Base-by-base conservation (phyloP, 2,329 filamentous ascomycete genomes). In the Lasiodiplodia theobromae region DNA sequence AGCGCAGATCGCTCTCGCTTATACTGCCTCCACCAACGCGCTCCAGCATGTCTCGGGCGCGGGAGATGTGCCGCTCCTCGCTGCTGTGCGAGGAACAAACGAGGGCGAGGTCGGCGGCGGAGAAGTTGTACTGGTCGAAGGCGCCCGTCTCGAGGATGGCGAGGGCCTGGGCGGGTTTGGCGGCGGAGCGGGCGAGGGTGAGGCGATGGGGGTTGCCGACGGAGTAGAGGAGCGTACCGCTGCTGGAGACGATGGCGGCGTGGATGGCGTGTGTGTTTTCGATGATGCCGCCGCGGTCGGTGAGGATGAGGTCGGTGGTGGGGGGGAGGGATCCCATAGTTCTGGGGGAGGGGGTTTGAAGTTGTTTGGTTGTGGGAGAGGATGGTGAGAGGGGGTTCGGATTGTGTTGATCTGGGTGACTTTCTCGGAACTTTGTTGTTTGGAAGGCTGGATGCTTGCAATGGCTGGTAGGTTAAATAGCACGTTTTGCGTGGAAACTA, bases 51-150 rank as follows among this genome's bases (percentile, higher is more conserved):
- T 16, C 52, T 6, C 70, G 72, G 1, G 82, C 79, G 2, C 81
- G 80, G 0, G 68, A 14, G 34, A 83, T 71, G 65, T 85, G 83
- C 10, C 75, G 69, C 0, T 79, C 76, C 70, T 86, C 82, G 65
- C 79, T 80, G 70, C 71, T 85, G 69, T 86, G 82, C 0, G 83
- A 85, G 2, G 82, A 82, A 68, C 83, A 84, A 75, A 83, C 81
- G 2, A 85, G 72, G 0, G 82, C 84, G 2, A 86, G 70, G 40
- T 85, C 83, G 3, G 74, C 78, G 2, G 80, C 77, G 23, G 81
- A 74, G 34, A 84, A 79, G 64, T 75, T 81, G 58, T 1, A 51
- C 10, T 2, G 72, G 68, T 1, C 82, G 78, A 23, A 80, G 72
- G 0, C 73, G 0, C 81, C 81, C 0, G 81, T 83, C 66, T 84